Base-by-base conservation (phyloP, 257 asterid genomes). In the Solanum lignicaule region DNA sequence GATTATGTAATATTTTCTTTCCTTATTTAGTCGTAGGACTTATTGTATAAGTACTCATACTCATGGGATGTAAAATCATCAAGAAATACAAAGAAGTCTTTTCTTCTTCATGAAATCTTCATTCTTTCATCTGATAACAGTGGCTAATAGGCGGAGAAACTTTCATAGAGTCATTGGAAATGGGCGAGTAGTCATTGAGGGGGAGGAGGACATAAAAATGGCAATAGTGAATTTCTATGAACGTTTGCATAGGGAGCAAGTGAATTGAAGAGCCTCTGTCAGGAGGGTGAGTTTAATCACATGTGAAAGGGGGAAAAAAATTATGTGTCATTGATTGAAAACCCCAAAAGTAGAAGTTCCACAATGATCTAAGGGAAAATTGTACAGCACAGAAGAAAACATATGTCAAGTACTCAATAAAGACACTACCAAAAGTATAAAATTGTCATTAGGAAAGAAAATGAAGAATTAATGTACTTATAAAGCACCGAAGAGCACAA, bases 401-500 rank as follows among this genome's bases (percentile, higher is more conserved):
- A 76, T 6, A 39, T 39, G 83, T n/a, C 21, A 39, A 7, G 58
- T 39, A 39, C 58, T 75, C 83, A 75, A n/a, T 75, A 75, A 38
- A 38, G 55, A 38, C 32, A 36, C 83, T 55, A 55, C 66, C 66
- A 76, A 76, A 75, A 38, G 23, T 38, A 76, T n/a, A 76, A 25
- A 76, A 23, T n/a, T 76, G 11, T 76, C 58, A 76, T 18, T 38
- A 23, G 60, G 83, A 38, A 39, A 39, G 60, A 76, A 76, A 76
- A 76, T 76, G 60, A 38, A 76, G 60, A 76, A 76, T 36, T 76
- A 76, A 79, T 79, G 38, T 43, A 85, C 84, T 75, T 35, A 62
- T 52, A 52, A 23, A 78, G 88, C 83, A 73, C 66, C 31, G 72
- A 89, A 85, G 86, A 84, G 84, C 60, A 78, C 83, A 88, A 78